Evolutionary conservation across 2,329 filamentous ascomycete genomes (phyloP), one percentile per base, ranked within the genome.

Genomic region (Leptographium flavum): DNA sequence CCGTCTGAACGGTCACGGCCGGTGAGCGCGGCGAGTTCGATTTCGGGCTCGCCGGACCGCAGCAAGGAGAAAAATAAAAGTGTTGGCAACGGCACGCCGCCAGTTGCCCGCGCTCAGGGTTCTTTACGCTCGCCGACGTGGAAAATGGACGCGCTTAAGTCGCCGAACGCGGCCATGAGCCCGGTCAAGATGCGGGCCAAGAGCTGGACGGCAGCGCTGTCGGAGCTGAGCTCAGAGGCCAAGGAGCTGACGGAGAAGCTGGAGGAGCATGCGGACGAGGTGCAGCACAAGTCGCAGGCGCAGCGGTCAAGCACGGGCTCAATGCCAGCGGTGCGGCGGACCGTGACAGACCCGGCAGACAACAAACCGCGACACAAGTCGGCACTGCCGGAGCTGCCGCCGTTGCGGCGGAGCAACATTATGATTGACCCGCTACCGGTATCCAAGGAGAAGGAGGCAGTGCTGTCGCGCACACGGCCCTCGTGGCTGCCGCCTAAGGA

Each of bases 401-500:
- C 81, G 1, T 64, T 86, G 9, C 78, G 81, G 45, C 77, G 79
- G 53, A 80, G 77, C 36, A 83, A 87, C 54, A 81, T 87, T 52
- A 85, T 90, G 74, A 86, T 90, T 49, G 85, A 92, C 55, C 85
- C 85, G 4, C 66, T 92, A 31, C 85, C 85, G 15, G 78, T 88
- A 25, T 90, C 84, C 39, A 87, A 85, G 60, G 85, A 92, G 62
- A 92, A 92, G 59, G 83, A 90, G 56, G 84, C 84, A 3, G 83
- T 88, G 2, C 68, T 92, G 21, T 87, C 83, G 22, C 73, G 86
- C 17, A 92, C 85, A 2, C 72, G 85, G 32, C 85, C 85, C 0
- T 87, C 83, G 1, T 92, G 86, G 86, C 67, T 92, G 3, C 85
- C 86, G 1, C 85, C 85, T 1, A 92, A 92, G 63, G 80, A 92